Percentiles rank a stretch among this genome's conserved stretches.
Evolutionary conservation across 805 yeast genomes (phyloP).

Genomic region (Starmera quercuum): DNA sequence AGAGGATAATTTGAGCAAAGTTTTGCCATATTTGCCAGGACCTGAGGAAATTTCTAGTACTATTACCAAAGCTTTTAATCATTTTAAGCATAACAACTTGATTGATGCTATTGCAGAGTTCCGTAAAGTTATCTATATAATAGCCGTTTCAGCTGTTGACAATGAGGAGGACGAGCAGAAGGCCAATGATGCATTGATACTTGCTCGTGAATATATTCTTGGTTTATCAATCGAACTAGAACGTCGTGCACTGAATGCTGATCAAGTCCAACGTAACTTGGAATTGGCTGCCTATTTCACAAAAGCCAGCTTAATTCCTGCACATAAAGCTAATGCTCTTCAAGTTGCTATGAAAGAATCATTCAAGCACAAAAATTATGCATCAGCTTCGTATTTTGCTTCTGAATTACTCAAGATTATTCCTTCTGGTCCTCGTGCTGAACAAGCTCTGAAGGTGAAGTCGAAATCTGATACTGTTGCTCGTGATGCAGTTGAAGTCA

Average conservation of each 20-base stretch:
- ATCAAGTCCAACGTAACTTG: slow-evolving; percentile 73
- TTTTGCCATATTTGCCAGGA: slow-evolving; percentile 70
- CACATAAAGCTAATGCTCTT: slow-evolving; percentile 80
- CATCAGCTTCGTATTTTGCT: slow-evolving; percentile 87
- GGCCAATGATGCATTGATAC: slow-evolving; percentile 59
- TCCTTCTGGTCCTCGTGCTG: slow-evolving; percentile 73
- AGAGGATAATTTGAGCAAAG: slow-evolving; percentile 38
- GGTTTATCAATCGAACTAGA: slow-evolving; percentile 87
- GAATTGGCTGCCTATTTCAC: slow-evolving; percentile 97
- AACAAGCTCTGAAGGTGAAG: slow-evolving; percentile 80
- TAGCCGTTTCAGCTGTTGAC: slow-evolving; percentile 63
- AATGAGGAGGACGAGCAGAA: slow-evolving; percentile 69
- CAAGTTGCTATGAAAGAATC: slow-evolving; percentile 95
- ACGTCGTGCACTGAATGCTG: slow-evolving; percentile 73
- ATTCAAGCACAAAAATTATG: slow-evolving; percentile 80
- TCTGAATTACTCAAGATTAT: slow-evolving; percentile 67
- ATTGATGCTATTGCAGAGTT: slow-evolving; percentile 74
- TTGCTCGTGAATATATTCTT: slow-evolving; percentile 84
- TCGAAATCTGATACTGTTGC: slow-evolving; percentile 72
- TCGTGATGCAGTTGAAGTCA: slow-evolving; percentile 81
- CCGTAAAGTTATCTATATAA: slow-evolving; percentile 71
- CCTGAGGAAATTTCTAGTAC: slow-evolving; percentile 53
- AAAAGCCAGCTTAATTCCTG: slow-evolving; percentile 68
- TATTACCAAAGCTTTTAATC: slow-evolving; percentile 66
- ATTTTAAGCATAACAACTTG: slow-evolving; percentile 77